These are phyloP conservation scores for Penicillium brasilianum DNA, from an alignment of 2,329 filamentous ascomycete species.

Conservation along the genomic window DNA sequence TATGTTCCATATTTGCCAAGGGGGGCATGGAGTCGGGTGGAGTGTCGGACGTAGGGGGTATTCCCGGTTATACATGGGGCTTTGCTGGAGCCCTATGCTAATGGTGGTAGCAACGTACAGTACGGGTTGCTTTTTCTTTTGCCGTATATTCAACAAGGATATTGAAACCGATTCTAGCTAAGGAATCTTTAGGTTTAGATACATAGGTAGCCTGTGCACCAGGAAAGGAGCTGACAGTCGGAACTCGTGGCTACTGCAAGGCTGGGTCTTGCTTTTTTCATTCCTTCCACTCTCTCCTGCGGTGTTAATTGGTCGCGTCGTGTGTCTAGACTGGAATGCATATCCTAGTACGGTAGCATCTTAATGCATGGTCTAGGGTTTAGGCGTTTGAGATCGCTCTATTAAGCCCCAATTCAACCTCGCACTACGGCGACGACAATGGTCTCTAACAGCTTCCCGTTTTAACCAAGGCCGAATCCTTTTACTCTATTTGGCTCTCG, in stretches of 20 bases:
- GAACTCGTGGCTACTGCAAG: neutral
- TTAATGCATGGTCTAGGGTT: neutral
- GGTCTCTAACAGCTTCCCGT: neutral
- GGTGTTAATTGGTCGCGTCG: neutral
- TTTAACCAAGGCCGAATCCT: neutral
- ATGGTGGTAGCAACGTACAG: neutral
- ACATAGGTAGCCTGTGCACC: neutral
- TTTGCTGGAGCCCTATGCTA: neutral
- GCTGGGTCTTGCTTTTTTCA: neutral
- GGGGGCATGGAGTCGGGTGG: neutral
- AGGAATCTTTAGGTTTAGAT: neutral
- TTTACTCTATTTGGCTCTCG: neutral
- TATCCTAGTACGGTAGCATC: neutral
- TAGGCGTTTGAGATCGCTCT: conserved; percentile 1
- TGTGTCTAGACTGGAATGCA: neutral
- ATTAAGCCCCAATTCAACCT: neutral
- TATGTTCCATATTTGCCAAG: neutral
- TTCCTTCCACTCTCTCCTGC: neutral
- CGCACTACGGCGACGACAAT: neutral
- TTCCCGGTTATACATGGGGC: neutral
- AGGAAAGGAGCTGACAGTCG: neutral
- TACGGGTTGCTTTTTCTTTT: neutral
- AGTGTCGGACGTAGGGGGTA: neutral
- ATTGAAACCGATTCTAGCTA: neutral
- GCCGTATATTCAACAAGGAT: neutral